Evolutionary conservation across 2,329 filamentous ascomycete species (phyloP), one percentile per base, ranked within the genome.

Genomic region (Colletotrichum somersetense): DNA sequence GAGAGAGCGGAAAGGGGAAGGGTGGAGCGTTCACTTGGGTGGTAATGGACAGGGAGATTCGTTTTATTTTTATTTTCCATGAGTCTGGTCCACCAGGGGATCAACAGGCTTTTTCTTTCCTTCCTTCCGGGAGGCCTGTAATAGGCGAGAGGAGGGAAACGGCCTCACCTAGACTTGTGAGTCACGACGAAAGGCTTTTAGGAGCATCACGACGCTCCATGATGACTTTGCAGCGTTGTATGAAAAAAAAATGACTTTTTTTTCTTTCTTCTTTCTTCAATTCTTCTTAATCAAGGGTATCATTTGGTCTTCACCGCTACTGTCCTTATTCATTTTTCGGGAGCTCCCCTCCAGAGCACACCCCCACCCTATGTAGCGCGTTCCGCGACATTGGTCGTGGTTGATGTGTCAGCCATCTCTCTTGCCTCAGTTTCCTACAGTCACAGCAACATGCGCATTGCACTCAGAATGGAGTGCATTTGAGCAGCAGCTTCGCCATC

Each of bases 231-330:
- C 68, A 61, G 52, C 50, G 20, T 65, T 65, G 59, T 70, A 72
- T 65, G 70, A 46, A 44, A 64, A 46, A 20, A 46, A 44, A 64
- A 72, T 62, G 68, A 73, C 44, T 53, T 69, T 20, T 6, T 46
- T 66, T 57, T 59, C 53, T 53, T 23, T 23, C 23, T 10, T 69
- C 33, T 23, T 23, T 70, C 53, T 63, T 68, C 59, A 20, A 20
- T 33, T 50, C 35, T 42, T 64, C 62, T 65, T 72, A 70, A 70
- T 70, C 38, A 62, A 65, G 70, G 70, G 70, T 72, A 72, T 72
- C 70, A 65, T 62, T 62, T 72, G 46, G 40, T 52, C 1, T 70
- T 38, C 23, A 40, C 50, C 26, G 11, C 40, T 52, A 5, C 63
- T 53, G 38, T 57, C 55, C 55, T 4, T 38, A 26, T 5, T 44